Conservation (phyloP, 352 stramenopile species). For the Globisporangium abappressorium region DNA sequence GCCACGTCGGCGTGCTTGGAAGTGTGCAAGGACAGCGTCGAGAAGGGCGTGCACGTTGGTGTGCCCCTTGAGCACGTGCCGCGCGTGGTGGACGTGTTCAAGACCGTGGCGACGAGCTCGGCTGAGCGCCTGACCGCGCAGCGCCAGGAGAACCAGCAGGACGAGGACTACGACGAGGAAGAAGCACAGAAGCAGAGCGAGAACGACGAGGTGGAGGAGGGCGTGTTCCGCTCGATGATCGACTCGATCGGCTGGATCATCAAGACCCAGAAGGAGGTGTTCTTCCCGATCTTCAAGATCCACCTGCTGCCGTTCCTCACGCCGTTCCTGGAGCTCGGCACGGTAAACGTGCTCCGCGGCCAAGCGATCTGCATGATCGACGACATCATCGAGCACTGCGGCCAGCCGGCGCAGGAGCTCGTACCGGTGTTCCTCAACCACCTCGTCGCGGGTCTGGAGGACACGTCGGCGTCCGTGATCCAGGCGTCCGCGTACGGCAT, state of each 20-base stretch:
- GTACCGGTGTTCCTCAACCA: conserved; percentile 70
- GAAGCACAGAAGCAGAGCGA: conserved; percentile 67
- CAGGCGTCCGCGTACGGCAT: conserved; percentile 83
- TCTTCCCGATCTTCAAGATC: conserved; percentile 74
- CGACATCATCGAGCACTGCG: conserved; percentile 86
- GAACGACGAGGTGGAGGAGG: conserved; percentile 70
- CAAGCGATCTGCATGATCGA: conserved; percentile 88
- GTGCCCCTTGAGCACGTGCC: conserved; percentile 69
- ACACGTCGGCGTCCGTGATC: conserved; percentile 60
- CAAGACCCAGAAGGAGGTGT: conserved; percentile 75
- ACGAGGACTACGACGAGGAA: conserved; percentile 82
- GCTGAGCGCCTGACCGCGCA: conserved; percentile 56
- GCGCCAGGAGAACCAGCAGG: conserved; percentile 64
- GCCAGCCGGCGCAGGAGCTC: conserved; percentile 61
- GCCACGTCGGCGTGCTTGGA: conserved; percentile 71
- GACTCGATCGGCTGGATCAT: conserved; percentile 86
- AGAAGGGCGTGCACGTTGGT: conserved; percentile 68
- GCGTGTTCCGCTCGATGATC: conserved; percentile 76
- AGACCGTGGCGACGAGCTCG: conserved; percentile 60
- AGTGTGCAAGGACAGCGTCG: conserved; percentile 77
- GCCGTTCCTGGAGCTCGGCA: conserved; percentile 59
- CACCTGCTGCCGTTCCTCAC: conserved; percentile 67
- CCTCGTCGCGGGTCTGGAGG: conserved; percentile 70
- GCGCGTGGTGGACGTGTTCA: conserved; percentile 66
- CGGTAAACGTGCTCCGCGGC: conserved; percentile 60